Conservation (phyloP, 2,329 filamentous ascomycete genomes). For the Pseudogymnoascus pannorum region DNA sequence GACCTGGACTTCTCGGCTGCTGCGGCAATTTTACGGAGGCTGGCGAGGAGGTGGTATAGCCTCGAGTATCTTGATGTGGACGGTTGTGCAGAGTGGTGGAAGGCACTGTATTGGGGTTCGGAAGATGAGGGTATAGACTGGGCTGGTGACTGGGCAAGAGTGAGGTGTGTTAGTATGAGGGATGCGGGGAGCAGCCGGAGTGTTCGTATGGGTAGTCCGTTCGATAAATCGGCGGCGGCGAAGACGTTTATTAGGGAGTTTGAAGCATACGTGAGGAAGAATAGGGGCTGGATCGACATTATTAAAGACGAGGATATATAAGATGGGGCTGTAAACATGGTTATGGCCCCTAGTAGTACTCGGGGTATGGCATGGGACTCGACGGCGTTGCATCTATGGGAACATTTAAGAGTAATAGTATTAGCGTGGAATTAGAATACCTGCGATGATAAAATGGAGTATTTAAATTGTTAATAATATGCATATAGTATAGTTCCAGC, state of each 20-base stretch:
- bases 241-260: background rate
- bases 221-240: background rate
- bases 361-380: background rate
- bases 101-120: slow-evolving; percentile 16
- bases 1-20: slow-evolving; percentile 55
- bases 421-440: too few species aligned
- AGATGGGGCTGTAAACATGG: background rate
- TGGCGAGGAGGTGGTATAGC: slow-evolving; percentile 48
- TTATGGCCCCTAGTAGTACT: background rate
- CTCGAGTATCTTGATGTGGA: slow-evolving; percentile 56
- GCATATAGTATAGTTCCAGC: background rate
- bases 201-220: background rate
- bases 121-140: background rate
- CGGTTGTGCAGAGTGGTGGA: slow-evolving; percentile 48
- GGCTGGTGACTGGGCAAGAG: background rate
- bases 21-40: slow-evolving; percentile 45
- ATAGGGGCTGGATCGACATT: background rate
- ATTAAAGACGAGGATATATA: background rate
- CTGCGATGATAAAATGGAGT: background rate
- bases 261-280: background rate
- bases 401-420: background rate
- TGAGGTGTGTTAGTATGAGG: background rate
- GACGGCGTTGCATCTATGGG: background rate
- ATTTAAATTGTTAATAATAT: background rate
- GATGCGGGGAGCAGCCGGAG: background rate